Conservation (phyloP, 139 green algal genomes). For the Coelastrella sp. region DNA sequence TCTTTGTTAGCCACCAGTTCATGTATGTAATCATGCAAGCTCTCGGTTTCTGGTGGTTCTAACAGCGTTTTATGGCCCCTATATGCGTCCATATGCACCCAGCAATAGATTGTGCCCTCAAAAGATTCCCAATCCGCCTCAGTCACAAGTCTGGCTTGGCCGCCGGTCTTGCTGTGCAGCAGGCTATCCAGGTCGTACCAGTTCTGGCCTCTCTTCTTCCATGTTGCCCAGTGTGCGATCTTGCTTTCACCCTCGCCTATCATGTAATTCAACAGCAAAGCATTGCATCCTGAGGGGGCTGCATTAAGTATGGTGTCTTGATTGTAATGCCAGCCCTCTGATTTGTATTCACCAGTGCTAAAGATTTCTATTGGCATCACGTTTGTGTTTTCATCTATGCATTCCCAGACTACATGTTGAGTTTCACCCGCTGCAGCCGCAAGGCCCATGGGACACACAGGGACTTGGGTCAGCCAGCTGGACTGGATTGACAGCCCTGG, state of each 20-base stretch:
- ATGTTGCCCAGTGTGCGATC: not conserved
- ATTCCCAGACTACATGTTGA: not conserved
- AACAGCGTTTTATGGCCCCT: too few relatives aligned
- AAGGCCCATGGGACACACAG: too few relatives aligned
- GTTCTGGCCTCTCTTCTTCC: not conserved
- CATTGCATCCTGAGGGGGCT: not conserved
- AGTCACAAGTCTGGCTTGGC: not conserved
- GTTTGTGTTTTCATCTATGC: not conserved
- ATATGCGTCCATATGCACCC: too few relatives aligned
- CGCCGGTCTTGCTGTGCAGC: not conserved
- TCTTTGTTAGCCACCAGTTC: too few relatives aligned
- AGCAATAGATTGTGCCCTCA: not conserved
- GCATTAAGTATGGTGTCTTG: not conserved
- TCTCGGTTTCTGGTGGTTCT: too few relatives aligned
- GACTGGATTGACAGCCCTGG: too few relatives aligned
- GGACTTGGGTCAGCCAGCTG: too few relatives aligned
- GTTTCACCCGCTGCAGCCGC: too few relatives aligned
- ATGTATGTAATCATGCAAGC: too few relatives aligned
- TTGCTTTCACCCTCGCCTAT: not conserved
- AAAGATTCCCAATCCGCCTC: not conserved
- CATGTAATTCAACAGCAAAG: not conserved
- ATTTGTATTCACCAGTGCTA: not conserved
- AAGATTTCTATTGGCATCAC: not conserved
- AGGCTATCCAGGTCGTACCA: not conserved
- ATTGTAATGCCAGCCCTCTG: not conserved